Base-by-base conservation (phyloP, 768 basidiomycete species). In the Mycena albidolilacea region DNA sequence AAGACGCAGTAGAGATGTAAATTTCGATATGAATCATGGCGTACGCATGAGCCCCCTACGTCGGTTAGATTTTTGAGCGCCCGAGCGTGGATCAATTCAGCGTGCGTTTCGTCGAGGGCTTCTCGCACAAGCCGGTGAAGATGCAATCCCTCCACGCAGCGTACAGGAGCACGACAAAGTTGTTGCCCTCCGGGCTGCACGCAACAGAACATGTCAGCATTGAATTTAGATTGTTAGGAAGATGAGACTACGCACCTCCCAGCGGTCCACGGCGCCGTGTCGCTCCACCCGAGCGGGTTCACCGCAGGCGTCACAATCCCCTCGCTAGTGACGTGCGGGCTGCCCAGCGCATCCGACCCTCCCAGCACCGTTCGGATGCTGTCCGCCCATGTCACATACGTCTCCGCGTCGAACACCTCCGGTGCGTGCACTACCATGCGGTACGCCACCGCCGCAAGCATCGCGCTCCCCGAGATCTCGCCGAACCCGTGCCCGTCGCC, bases 401-500 rank as follows among this genome's bases (percentile, higher is more conserved):
- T 44, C 57, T 17, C 43, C 63, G 35, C 73, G 61, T 38, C 72
- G 50, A 79, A 77, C 9, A 64, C 70, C 10, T 71, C 71, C 3
- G 77, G 77, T 1, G 50, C 43, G 6, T 79, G 67, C 12, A 81
- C 77, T 1, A 77, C 78, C 75, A 84, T 78, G 15, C 82, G 82
- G 72, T 87, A 88, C 0, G 80, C 81, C 7, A 81, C 80, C 4
- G 81, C 78, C 1, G 87, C 85, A 7, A 88, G 68, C 52, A 87
- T 74, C n/a, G 82, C 78, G 70, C 81, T 85, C 17, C 87, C 87
- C 3, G 85, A 82, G 3, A 85, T 82, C 67, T 87, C 87, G 3
- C 85, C 86, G 62, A 85, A 88, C 5, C 85, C 85, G 67, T 81
- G 78, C 4, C 75, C 80, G 23, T 75, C 76, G 0, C 61, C 61